Percentiles rank a stretch among this genome's conserved stretches.
phyloP scores from a whole-genome alignment of 140 eudicot species.

The Stevia rebaudiana region DNA sequence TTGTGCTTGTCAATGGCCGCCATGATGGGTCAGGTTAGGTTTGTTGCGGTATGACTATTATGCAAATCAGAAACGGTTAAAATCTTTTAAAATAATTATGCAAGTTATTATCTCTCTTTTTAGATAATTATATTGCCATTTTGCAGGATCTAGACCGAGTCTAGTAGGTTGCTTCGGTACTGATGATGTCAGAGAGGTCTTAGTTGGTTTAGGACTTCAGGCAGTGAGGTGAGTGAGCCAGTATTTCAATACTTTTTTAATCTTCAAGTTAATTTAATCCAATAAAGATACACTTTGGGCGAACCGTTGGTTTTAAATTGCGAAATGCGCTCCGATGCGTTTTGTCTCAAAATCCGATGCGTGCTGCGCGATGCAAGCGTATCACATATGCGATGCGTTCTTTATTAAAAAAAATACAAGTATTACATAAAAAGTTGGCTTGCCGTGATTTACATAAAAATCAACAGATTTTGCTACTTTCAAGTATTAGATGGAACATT shows the following conservation, averaged over 20 bases:
- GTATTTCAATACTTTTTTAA: not conserved
- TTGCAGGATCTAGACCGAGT: slow-evolving; percentile 37
- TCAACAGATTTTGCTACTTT: not conserved
- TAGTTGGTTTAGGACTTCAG: slow-evolving; percentile 71
- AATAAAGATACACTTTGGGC: not conserved
- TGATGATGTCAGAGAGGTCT: slow-evolving; percentile 51
- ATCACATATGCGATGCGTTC: no score
- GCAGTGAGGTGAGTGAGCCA: slow-evolving; percentile 44
- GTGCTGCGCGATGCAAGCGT: no score
- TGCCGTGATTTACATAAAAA: no score
- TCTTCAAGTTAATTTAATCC: not conserved
- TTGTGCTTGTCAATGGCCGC: slow-evolving; percentile 34
- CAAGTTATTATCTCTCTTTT: slow-evolving; percentile 14
- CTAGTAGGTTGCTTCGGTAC: slow-evolving; percentile 43
- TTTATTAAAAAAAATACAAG: no score
- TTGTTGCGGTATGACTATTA: slow-evolving; percentile 60
- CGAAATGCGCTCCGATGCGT: not conserved
- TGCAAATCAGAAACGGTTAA: slow-evolving; percentile 17
- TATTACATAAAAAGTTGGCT: no score
- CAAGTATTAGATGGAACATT: slow-evolving; percentile 6
- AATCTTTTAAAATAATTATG: slow-evolving; percentile 4
- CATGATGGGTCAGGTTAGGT: slow-evolving; percentile 83
- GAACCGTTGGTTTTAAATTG: no score
- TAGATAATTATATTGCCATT: slow-evolving; percentile 5
- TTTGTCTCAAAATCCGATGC: no score